These are phyloP conservation scores for Nelumbo lutea DNA, from an alignment of 164 flowering plant genomes.

Conservation along the genomic window DNA sequence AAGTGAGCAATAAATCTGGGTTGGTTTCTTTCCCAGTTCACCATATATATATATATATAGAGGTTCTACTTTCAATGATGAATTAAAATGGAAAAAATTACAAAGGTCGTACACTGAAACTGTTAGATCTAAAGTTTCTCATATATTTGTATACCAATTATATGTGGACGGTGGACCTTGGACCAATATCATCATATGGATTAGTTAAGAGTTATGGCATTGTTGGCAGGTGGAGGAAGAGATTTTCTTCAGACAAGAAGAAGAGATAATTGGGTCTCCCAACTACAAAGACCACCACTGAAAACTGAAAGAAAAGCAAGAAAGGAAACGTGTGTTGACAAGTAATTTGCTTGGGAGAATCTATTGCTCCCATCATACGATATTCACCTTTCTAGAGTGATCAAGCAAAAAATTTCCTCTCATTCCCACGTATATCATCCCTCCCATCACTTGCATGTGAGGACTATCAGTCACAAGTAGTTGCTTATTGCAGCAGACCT, in stretches of 20 bases:
- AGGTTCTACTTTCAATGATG: no score
- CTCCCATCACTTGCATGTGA: no score
- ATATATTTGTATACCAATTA: no score
- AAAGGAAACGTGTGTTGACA: not conserved
- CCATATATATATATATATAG: no score
- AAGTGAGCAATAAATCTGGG: no score
- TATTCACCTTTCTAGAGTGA: not conserved
- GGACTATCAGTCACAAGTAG: no score
- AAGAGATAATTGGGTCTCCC: not conserved
- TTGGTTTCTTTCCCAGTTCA: no score
- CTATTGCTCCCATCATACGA: not conserved
- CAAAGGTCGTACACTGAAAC: no score
- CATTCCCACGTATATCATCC: not conserved
- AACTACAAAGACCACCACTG: not conserved
- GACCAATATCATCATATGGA: not conserved
- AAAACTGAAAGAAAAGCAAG: not conserved
- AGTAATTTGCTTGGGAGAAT: not conserved
- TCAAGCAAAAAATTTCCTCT: not conserved
- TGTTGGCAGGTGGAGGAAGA: not conserved
- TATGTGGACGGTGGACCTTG: no score
- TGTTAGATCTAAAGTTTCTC: no score
- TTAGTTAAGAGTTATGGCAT: not conserved
- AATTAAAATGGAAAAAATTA: no score
- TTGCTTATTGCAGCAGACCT: no score
- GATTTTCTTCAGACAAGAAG: not conserved